Evolutionary conservation across 805 yeast genomes (phyloP), one percentile per base, ranked within the genome.

Genomic region (Lachancea sp.): DNA sequence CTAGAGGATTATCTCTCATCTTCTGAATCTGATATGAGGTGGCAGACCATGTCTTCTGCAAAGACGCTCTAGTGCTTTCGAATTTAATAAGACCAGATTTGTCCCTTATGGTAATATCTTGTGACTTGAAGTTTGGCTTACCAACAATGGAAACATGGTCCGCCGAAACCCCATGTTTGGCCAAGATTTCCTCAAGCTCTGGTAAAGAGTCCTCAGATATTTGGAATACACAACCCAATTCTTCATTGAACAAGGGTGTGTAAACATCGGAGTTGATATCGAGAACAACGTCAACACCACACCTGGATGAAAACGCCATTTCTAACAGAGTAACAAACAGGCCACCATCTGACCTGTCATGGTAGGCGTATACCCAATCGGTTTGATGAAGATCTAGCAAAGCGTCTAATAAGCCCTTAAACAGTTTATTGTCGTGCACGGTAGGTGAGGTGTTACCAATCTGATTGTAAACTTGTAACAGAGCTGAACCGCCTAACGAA

Each of bases 261-360:
- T 78, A 68, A 9, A 69, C 64, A 20, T 55, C 56, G 17, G 56
- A 49, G 13, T 56, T 52, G 8, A 67, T 60, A 15, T 58, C 53
- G 28, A 81, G 45, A 26, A 65, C 60, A 40, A 89, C 66, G 38
- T 78, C 73, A 43, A 89, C 60, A 48, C 98, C 98, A 39, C 78
- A 75, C 68, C 97, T 80, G 23, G 90, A 89, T 33, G 97, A 96
- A 67, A 92, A 92, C 0, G 96, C 95, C 97, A 92, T 92, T 69
- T 92, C 98, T 32, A 83, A 67, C 34, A 85, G 69, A 8, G 97
- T 80, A 32, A 83, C 80, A 43, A 89, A 68, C 57, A 90, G 70
- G 59, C 98, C 98, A 74, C 98, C 98, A 63, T 92, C 98, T 17
- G 96, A 85, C 56, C 90, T 74, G 64, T 92, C 98, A 60, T 92